A percentile compares a stretch with the other conserved stretches of the same genome.
phyloP scores from a whole-genome alignment of 257 asterid species.

The Ballota nigra region DNA sequence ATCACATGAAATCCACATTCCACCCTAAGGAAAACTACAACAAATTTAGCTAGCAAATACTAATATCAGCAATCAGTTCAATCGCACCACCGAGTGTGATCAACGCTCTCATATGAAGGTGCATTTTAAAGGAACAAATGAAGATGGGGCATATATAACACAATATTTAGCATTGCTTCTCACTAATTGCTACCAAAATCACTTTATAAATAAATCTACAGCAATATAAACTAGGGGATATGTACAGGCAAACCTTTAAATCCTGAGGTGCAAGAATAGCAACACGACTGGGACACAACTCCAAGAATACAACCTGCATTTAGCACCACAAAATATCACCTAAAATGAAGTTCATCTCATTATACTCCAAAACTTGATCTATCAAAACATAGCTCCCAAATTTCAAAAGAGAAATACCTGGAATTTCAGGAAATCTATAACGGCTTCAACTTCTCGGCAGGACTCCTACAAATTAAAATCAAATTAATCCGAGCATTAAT shows the following conservation, averaged over 20 bases:
- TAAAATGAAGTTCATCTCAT: conserved; percentile 18
- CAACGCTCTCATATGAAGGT: background rate
- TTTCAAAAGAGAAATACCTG: conserved; percentile 27
- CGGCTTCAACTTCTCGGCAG: conserved; percentile 79
- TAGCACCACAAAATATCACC: background rate
- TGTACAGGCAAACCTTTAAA: conserved; percentile 51
- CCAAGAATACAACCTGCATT: conserved; percentile 81
- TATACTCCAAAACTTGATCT: background rate
- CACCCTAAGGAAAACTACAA: background rate
- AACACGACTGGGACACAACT: conserved; percentile 78
- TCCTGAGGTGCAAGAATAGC: conserved; percentile 67
- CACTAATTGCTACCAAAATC: conserved; percentile 1
- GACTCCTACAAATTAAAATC: conserved; percentile 61
- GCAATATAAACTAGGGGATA: background rate
- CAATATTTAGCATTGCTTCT: background rate
- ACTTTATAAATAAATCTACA: background rate
- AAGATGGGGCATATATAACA: background rate
- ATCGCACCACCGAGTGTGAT: background rate
- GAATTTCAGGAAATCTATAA: conserved; percentile 61
- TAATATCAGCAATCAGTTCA: conserved; percentile 10
- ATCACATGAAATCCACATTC: background rate
- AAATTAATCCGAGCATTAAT: no score
- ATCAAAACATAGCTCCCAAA: conserved; percentile 16
- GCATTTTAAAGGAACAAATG: conserved; percentile 4
- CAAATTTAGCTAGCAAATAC: background rate